phyloP scores from a whole-genome alignment of 352 stramenopile genomes.

The Elongisporangium senticosum region DNA sequence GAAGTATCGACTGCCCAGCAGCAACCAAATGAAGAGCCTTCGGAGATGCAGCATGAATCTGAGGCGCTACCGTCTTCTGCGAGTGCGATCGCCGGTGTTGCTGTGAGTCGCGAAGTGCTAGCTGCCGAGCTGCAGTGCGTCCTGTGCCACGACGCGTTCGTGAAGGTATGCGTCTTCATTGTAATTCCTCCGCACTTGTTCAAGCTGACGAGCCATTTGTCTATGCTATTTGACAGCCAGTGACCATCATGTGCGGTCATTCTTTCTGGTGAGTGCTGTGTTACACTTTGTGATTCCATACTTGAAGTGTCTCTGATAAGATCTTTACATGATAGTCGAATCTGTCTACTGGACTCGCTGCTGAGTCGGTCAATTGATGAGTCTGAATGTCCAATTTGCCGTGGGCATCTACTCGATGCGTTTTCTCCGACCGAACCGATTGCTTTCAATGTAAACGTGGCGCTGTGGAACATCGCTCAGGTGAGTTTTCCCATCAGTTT shows the following conservation, averaged over 20 bases:
- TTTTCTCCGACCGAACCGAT: constrained; percentile 17
- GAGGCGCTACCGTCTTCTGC: constrained; percentile 8
- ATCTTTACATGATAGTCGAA: constrained; percentile 16
- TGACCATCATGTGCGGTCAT: constrained; percentile 38
- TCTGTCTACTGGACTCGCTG: constrained; percentile 46
- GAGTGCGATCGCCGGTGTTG: constrained; percentile 11
- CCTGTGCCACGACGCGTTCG: constrained; percentile 47
- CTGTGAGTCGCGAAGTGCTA: constrained; percentile 13
- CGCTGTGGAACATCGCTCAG: constrained; percentile 68
- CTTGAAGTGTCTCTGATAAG: not conserved
- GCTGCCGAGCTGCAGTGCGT: constrained; percentile 46
- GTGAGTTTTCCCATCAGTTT: constrained; percentile 16
- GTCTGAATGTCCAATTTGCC: constrained; percentile 43
- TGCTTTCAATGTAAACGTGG: constrained; percentile 57
- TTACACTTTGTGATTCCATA: not conserved
- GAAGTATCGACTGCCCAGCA: constrained; percentile 2
- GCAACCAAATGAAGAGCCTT: not conserved
- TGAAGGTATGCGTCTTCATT: constrained; percentile 25
- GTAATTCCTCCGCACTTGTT: not conserved
- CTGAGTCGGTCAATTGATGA: constrained; percentile 38
- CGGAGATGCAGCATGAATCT: constrained; percentile 4
- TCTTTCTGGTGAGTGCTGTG: constrained; percentile 37
- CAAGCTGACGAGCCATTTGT: not conserved
- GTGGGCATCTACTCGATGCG: constrained; percentile 27
- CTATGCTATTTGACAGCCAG: constrained; percentile 19